Evolutionary conservation across 768 basidiomycete species (phyloP).

Genomic region (Cytidiella melzeri): DNA sequence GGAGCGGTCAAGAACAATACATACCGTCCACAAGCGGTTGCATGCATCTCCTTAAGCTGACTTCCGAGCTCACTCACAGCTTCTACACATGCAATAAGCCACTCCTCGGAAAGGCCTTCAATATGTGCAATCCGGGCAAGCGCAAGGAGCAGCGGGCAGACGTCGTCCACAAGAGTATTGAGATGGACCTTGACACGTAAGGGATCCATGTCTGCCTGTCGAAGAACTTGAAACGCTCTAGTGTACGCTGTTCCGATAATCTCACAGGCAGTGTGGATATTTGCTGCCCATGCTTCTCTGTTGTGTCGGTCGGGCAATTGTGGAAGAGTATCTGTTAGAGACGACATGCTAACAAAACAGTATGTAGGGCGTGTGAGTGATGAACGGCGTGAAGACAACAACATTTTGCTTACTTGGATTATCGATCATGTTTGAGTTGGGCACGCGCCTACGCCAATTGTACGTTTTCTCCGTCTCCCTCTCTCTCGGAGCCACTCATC

Average conservation of each 20-base stretch:
- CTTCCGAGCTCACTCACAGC: not conserved
- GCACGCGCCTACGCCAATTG: too few species aligned
- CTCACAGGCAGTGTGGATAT: not conserved
- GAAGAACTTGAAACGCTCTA: not conserved
- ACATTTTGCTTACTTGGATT: too few species aligned
- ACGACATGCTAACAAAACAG: too few species aligned
- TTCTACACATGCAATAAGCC: not conserved
- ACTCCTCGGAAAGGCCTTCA: not conserved
- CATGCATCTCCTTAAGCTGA: not conserved
- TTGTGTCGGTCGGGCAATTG: not conserved
- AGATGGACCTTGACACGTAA: not conserved
- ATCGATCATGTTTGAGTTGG: too few species aligned
- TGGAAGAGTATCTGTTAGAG: too few species aligned
- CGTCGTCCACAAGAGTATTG: not conserved
- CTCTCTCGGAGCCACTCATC: too few species aligned
- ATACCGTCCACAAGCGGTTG: not conserved
- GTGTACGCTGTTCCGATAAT: not conserved
- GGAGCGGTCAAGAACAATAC: too few species aligned
- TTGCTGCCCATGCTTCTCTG: not conserved
- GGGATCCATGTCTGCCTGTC: not conserved
- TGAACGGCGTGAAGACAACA: too few species aligned
- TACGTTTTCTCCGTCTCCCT: too few species aligned
- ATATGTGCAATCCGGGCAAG: not conserved
- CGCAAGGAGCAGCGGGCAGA: not conserved
- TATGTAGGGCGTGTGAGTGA: too few species aligned